Conservation (phyloP, 2,329 filamentous ascomycete species). For the Emydomyces testavorans region DNA sequence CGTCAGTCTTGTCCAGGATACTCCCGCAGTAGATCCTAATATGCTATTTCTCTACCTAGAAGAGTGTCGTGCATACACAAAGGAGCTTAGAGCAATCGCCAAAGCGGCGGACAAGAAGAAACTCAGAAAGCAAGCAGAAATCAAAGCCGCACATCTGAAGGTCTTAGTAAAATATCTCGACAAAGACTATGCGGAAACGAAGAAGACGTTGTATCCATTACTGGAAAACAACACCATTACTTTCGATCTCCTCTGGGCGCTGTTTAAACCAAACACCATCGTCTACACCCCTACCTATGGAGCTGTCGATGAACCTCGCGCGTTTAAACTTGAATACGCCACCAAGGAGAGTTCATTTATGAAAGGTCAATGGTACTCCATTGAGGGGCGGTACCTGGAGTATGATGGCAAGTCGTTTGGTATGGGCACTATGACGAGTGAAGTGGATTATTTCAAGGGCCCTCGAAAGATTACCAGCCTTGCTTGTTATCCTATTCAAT, state of each 20-base stretch:
- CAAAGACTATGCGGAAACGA: slow-evolving; percentile 64
- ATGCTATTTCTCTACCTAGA: slow-evolving; percentile 66
- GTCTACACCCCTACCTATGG: slow-evolving; percentile 69
- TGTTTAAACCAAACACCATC: slow-evolving; percentile 79
- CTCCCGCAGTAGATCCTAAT: slow-evolving; percentile 60
- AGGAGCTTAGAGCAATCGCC: slow-evolving; percentile 53
- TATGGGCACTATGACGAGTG: slow-evolving; percentile 56
- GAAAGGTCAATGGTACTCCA: slow-evolving; percentile 61
- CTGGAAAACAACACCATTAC: slow-evolving; percentile 74
- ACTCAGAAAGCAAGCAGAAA: slow-evolving; percentile 26
- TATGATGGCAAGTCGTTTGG: slow-evolving; percentile 82
- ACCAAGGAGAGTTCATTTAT: slow-evolving; percentile 58
- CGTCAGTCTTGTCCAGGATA: slow-evolving; percentile 68
- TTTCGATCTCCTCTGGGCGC: slow-evolving; percentile 76
- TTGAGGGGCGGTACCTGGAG: slow-evolving; percentile 67
- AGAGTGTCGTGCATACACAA: slow-evolving; percentile 55
- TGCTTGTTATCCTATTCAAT: slow-evolving; percentile 63
- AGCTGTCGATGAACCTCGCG: slow-evolving; percentile 61
- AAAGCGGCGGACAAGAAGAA: slow-evolving; percentile 45
- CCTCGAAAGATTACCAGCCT: slow-evolving; percentile 71
- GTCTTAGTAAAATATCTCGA: slow-evolving; percentile 66
- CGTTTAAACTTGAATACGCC: slow-evolving; percentile 69
- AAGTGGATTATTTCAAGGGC: slow-evolving; percentile 66
- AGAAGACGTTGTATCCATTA: slow-evolving; percentile 70
- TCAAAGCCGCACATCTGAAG: slow-evolving; percentile 46